Evolutionary conservation across 345 rosid species (phyloP).

Genomic region (Heritiera littoralis): DNA sequence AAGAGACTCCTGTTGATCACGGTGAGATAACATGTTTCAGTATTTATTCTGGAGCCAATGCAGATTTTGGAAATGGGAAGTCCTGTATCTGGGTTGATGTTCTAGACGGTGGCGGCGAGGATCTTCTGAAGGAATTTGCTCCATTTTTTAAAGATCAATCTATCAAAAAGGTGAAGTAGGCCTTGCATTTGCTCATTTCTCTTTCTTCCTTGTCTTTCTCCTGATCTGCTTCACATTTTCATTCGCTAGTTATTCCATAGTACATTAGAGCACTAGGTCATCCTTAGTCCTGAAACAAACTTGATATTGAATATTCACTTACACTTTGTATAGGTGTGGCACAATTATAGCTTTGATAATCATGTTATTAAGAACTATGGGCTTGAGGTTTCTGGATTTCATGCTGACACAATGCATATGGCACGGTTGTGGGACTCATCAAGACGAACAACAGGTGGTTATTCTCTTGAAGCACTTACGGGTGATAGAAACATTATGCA

Average conservation of each 20-base stretch:
- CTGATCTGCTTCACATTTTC: constrained; percentile 10
- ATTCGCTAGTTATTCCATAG: constrained; percentile 15
- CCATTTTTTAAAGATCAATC: constrained; percentile 68
- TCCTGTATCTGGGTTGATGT: constrained; percentile 95
- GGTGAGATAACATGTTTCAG: constrained; percentile 91
- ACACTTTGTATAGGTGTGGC: constrained; percentile 74
- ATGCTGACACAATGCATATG: constrained; percentile 99
- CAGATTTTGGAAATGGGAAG: constrained; percentile 82
- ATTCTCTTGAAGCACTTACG: constrained; percentile 95
- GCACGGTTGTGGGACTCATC: constrained; percentile 95
- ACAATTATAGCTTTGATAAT: constrained; percentile 93
- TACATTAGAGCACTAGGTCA: neutral
- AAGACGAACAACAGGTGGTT: constrained; percentile 75
- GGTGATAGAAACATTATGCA: constrained; percentile 61
- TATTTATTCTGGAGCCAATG: constrained; percentile 75
- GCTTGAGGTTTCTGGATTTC: constrained; percentile 76
- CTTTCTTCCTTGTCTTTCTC: constrained; percentile 8
- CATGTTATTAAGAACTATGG: constrained; percentile 84
- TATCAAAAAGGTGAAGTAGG: constrained; percentile 61
- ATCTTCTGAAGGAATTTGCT: constrained; percentile 62
- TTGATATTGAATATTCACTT: constrained; percentile 21
- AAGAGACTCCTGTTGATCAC: constrained; percentile 86
- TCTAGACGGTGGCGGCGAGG: constrained; percentile 79
- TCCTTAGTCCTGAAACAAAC: neutral
- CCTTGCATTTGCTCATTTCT: neutral